Evolutionary conservation across 1,139 yeast genomes (phyloP).

Genomic region (Candida glucosophila): DNA sequence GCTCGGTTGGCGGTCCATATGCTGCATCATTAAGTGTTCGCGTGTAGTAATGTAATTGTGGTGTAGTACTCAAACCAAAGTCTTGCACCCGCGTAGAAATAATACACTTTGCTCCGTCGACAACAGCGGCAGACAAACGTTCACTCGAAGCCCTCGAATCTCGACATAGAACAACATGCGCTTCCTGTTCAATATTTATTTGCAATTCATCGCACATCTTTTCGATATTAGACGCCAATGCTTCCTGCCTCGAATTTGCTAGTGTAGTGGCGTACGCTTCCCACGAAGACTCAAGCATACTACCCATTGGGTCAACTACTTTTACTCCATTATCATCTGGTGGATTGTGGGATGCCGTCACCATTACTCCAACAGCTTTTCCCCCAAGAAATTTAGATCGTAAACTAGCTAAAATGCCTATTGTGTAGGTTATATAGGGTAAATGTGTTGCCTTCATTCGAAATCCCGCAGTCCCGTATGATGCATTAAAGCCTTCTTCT

Average conservation of each 20-base stretch:
- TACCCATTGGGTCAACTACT: slow-evolving; percentile 87
- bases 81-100: slow-evolving; percentile 40
- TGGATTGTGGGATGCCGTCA: slow-evolving; percentile 96
- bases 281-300: slow-evolving; percentile 84
- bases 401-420: slow-evolving; percentile 73
- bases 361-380: slow-evolving; percentile 79
- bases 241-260: slow-evolving; percentile 58
- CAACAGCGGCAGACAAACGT: slow-evolving; percentile 49
- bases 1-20: slow-evolving; percentile 59
- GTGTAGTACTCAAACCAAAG: slow-evolving; percentile 78
- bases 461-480: slow-evolving; percentile 97
- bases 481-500: slow-evolving; percentile 38
- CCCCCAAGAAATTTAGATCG: slow-evolving; percentile 68
- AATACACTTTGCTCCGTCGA: slow-evolving; percentile 53
- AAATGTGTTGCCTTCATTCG: slow-evolving; percentile 64
- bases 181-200: slow-evolving; percentile 29
- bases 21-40: slow-evolving; percentile 55
- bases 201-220: slow-evolving; percentile 22
- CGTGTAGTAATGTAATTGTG: slow-evolving; percentile 86
- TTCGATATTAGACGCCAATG: slow-evolving; percentile 18
- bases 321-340: slow-evolving; percentile 96
- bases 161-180: slow-evolving; percentile 48
- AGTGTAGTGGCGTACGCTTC: slow-evolving; percentile 71
- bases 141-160: slow-evolving; percentile 80
- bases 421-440: slow-evolving; percentile 79